Percentiles rank a stretch among this genome's conserved stretches.
phyloP scores from a whole-genome alignment of 257 asterid genomes.

The Forsythia suspensa region DNA sequence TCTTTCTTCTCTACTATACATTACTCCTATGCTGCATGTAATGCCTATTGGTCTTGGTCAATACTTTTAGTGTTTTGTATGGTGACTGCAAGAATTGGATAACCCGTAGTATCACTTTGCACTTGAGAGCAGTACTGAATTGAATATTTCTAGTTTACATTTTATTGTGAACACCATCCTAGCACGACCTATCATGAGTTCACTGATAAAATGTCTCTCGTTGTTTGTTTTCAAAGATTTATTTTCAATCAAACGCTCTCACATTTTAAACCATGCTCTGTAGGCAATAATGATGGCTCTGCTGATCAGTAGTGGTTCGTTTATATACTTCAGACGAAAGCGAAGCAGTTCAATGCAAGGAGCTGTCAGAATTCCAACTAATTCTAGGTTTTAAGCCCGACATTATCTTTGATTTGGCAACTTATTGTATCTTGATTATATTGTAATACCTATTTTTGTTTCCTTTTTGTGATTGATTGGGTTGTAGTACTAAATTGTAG shows the following conservation, averaged over 20 bases:
- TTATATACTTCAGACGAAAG: constrained; percentile 64
- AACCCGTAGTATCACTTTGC: not conserved
- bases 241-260: not conserved
- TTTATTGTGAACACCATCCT: not conserved
- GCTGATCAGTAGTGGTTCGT: constrained; percentile 76
- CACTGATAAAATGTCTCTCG: not conserved
- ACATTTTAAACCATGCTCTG: not conserved
- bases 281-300: constrained; percentile 69
- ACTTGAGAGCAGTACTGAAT: not conserved
- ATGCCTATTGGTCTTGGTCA: not conserved
- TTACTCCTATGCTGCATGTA: too few relatives aligned
- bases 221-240: not conserved
- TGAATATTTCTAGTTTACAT: not conserved
- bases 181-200: not conserved
- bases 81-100: not conserved
- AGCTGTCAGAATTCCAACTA: constrained; percentile 66
- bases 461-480: not conserved
- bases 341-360: constrained; percentile 54
- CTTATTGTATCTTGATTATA: not conserved
- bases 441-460: not conserved
- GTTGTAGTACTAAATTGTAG: not conserved
- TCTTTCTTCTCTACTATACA: too few relatives aligned
- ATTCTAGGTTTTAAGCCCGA: constrained; percentile 56
- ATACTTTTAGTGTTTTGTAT: not conserved
- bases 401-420: not conserved